Evolutionary conservation across 1,284 basidiomycete genomes (phyloP), one percentile per base, ranked within the genome.

Genomic region (Thecaphora thlaspeos): DNA sequence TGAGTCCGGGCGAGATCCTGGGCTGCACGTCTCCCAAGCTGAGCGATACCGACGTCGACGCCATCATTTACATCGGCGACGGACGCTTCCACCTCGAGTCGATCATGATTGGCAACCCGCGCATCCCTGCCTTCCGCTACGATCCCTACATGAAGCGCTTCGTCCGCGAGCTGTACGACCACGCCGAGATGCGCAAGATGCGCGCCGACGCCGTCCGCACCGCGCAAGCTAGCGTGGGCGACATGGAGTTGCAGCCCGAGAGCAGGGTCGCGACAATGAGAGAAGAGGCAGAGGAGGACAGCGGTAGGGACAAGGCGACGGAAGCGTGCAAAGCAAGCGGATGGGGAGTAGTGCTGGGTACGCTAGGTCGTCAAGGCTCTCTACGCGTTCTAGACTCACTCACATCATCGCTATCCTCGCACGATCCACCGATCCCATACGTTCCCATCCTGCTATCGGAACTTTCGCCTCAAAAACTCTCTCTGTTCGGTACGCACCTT

Each of bases 121-220:
- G 83, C n/a, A 84, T 97, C 21, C 91, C 94, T 12, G 93, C 95
- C 0, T 98, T 96, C 82, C 86, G 95, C 26, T 99, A 97, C 80
- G 95, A 98, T 74, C 95, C 95, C 4, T 99, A 98, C 79, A 91
- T 91, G 28, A 98, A 98, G 79, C 93, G 93, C 73, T 83, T 99
- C 52, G 97, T 94, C 4, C 81, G 91, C 61, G 95, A 99, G 77
- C 83, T 86, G 5, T 99, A 98, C 73, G 85, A 93, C 73, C 92
- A 98, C 73, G 80, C 81, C 17, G 87, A 91, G 80, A 98, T 98
- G 95, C 12, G 80, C 87, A 40, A 83, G 91, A 68, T 68, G 49
- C 59, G 75, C 32, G 83, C 86, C n/a, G 82, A 89, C 30, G 92
- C 92, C 0, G 86, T 98, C 2, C 83, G 84, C 26, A 46, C 51